Base-by-base conservation (phyloP, 2,329 filamentous ascomycete genomes). In the Apiospora marii region DNA sequence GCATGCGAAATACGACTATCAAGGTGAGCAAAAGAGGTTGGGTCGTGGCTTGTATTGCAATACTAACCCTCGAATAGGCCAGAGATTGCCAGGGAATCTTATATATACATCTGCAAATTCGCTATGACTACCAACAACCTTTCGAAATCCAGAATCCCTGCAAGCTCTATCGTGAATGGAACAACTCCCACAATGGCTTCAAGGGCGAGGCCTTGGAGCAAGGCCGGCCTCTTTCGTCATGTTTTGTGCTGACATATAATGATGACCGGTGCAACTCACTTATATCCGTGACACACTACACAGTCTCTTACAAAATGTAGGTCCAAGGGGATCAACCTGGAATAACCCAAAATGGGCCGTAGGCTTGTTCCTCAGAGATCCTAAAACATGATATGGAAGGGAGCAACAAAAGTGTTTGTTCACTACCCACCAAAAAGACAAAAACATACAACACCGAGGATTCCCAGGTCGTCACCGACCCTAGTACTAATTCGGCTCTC, bases 1-100 rank as follows among this genome's bases (percentile, higher is more conserved):
- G 79, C 78, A 74, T 74, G 48, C 71, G 73, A 73, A 72, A 72
- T 19, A 27, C 48, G 27, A 72, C 69, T 72, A 44, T 53, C 71
- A 67, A 71, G 75, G 76, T 77, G 75, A 70, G 76, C 70, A 19
- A 48, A 37, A 14, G 4, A 14, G 10, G 19, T 22, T 4, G 34
- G 19, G 58, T n/a, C 6, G 22, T 34, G 34, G 13, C 19, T n/a
- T 1, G 3, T 12, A 41, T 64, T 7, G 22, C 13, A 14, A 24
- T 41, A 41, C 58, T 64, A 64, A 64, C 34, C 4, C 13, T 41
- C 34, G 10, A 64, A n/a, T n/a, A 64, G 58, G 58, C 34, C 58
- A 41, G 34, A 64, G 58, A 41, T 41, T 64, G 58, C 58, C 34
- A 24, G 22, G n/a, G n/a, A 64, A 22, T 12, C 12, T 13, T 24